These are phyloP conservation scores for Chlorencoelia australis DNA, from an alignment of 2,329 filamentous ascomycete species.

Conservation along the genomic window DNA sequence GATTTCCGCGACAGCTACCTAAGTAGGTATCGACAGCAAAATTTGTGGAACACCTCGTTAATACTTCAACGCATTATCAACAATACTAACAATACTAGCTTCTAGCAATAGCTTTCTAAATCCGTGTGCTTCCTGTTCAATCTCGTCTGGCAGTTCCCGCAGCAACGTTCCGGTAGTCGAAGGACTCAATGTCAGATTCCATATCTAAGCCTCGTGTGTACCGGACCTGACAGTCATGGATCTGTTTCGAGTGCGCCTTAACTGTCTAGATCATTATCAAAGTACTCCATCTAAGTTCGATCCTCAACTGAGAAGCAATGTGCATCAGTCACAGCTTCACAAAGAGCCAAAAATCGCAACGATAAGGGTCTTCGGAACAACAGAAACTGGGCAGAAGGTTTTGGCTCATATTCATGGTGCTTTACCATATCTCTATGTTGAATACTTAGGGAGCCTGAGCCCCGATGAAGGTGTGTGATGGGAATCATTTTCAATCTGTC, in stretches of 20 bases:
- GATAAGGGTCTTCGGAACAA: constrained; percentile 83
- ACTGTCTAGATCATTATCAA: constrained; percentile 95
- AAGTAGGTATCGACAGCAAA: too few relatives aligned
- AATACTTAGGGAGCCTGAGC: constrained; percentile 63
- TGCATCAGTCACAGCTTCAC: constrained; percentile 45
- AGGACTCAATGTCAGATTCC: too few relatives aligned
- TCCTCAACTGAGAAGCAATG: constrained; percentile 61
- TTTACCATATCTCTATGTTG: constrained; percentile 90
- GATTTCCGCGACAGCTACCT: too few relatives aligned
- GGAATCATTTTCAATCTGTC: neutral
- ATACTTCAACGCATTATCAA: too few relatives aligned
- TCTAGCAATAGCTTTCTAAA: too few relatives aligned
- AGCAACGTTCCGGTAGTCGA: too few relatives aligned
- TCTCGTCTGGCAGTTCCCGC: too few relatives aligned
- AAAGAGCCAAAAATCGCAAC: constrained; percentile 70
- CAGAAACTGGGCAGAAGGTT: constrained; percentile 89
- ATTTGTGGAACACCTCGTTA: too few relatives aligned
- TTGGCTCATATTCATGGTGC: constrained; percentile 93
- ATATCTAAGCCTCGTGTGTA: too few relatives aligned
- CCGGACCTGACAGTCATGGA: constrained; percentile 55
- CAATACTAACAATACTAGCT: too few relatives aligned
- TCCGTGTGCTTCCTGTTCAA: too few relatives aligned
- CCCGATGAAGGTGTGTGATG: constrained; percentile 52
- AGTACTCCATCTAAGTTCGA: constrained; percentile 69
- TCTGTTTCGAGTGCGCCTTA: constrained; percentile 80